Percentiles rank a stretch among this genome's conserved stretches.
These are phyloP conservation scores for Paramyrothecium roridum DNA, from an alignment of 2,329 filamentous ascomycete genomes.

Conservation along the genomic window DNA sequence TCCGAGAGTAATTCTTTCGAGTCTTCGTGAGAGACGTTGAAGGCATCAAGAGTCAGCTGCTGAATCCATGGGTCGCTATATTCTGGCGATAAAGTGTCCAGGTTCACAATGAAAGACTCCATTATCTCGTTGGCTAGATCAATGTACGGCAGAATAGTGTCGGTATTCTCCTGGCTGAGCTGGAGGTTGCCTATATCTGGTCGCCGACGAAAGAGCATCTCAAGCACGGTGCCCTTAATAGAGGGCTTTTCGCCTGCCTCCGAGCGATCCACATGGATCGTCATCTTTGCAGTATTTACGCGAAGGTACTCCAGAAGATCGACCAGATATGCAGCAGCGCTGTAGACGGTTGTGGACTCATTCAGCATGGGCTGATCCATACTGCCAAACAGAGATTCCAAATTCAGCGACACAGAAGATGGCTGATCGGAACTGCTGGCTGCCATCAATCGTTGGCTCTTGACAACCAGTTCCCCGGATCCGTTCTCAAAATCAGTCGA, in stretches of 20 bases:
- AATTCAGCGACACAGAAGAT: not conserved
- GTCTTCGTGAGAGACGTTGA: not conserved
- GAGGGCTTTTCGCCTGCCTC: not conserved
- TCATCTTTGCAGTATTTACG: not conserved
- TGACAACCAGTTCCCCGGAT: no score
- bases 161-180: slow-evolving; percentile 1
- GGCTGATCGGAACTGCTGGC: not conserved
- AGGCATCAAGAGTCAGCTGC: slow-evolving; percentile 1
- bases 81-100: not conserved
- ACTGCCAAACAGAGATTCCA: not conserved
- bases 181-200: slow-evolving; percentile 3
- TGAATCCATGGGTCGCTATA: not conserved
- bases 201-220: not conserved
- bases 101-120: slow-evolving; percentile 4
- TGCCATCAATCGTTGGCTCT: not conserved
- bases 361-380: not conserved
- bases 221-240: not conserved
- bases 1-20: not conserved
- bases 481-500: no score
- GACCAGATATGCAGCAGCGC: slow-evolving; percentile 1
- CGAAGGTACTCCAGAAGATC: not conserved
- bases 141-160: slow-evolving; percentile 1
- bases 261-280: not conserved
- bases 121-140: slow-evolving; percentile 6
- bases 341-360: not conserved